Percentiles rank a stretch among this genome's conserved stretches.
These are phyloP conservation scores for Botrytis porri DNA, from an alignment of 2,329 filamentous ascomycete genomes.

Conservation along the genomic window DNA sequence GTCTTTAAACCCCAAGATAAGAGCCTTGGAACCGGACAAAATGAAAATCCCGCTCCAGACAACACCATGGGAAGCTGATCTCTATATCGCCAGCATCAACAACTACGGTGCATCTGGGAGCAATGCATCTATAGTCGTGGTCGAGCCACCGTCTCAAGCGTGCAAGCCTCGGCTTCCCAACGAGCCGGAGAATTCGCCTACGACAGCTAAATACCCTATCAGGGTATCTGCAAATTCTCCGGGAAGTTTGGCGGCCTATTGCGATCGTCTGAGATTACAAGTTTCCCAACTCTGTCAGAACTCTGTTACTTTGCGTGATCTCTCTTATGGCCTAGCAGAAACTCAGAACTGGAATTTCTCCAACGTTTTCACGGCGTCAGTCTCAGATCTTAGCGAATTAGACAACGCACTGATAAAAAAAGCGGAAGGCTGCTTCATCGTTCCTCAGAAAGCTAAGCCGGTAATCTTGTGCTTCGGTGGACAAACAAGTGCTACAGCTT, in stretches of 20 bases:
- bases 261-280: not conserved
- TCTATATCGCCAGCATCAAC: not conserved
- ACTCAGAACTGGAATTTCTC: not conserved
- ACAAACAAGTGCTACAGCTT: not conserved
- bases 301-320: not conserved
- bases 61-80: not conserved
- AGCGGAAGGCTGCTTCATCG: not conserved
- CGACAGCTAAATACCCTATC: not conserved
- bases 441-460: not conserved
- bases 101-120: constrained; percentile 4
- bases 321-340: not conserved
- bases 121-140: not conserved
- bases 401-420: not conserved
- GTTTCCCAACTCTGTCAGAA: not conserved
- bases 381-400: not conserved
- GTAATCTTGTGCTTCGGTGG: not conserved
- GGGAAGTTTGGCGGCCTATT: not conserved
- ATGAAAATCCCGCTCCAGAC: not conserved
- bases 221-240: not conserved
- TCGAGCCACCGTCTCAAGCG: not conserved
- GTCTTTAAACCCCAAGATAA: not conserved
- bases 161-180: not conserved
- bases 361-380: not conserved
- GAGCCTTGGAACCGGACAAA: not conserved
- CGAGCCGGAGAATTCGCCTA: not conserved